Base-by-base conservation (phyloP, 2,329 filamentous ascomycete species). In the Fusarium chaquense region DNA sequence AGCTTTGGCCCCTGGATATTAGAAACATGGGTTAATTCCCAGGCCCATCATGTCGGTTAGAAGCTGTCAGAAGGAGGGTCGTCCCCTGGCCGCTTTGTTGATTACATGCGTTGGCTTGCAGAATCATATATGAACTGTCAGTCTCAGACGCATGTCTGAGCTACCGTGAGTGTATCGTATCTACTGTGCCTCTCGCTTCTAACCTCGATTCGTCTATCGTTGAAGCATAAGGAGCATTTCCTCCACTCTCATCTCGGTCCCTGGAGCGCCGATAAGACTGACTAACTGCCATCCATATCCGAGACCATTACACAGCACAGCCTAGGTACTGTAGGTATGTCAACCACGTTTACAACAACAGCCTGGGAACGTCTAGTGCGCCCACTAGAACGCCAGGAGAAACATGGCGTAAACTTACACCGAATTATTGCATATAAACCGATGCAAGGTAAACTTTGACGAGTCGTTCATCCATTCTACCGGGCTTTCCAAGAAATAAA, bases 351-450 rank as follows among this genome's bases (percentile, higher is more conserved):
- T 28, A 38, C 32, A 35, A 40, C 20, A 18, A 28, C 40, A 41
- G 28, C 40, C 40, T 16, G 22, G 50, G 51, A 69, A 40, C 28
- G 38, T 24, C 26, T 41, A 54, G 53, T 43, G 35, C 49, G 30
- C 49, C 51, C 61, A 51, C 66, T 58, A 69, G 66, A 70, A 70
- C 49, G 51, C 24, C 33, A 52, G 46, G 33, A 70, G 67, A 67
- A 69, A 63, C 57, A 47, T 55, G 49, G 50, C 67, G 62, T 44
- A 63, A 41, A 63, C 32, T 52, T 50, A 44, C 18, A 49, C 24
- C 20, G 30, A 24, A 20, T 55, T 44, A 12, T 49, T 57, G 35
- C 51, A 28, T 24, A 52, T 38, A 38, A n/a, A 38, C 44, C 28
- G 32, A 58, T 47, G 36, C 47, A 49, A 38, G 43, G 40, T 38